Percentiles rank a stretch among this genome's conserved stretches.
These are phyloP conservation scores for Clarireedia homoeocarpa DNA, from an alignment of 2,329 filamentous ascomycete genomes.

Conservation along the genomic window DNA sequence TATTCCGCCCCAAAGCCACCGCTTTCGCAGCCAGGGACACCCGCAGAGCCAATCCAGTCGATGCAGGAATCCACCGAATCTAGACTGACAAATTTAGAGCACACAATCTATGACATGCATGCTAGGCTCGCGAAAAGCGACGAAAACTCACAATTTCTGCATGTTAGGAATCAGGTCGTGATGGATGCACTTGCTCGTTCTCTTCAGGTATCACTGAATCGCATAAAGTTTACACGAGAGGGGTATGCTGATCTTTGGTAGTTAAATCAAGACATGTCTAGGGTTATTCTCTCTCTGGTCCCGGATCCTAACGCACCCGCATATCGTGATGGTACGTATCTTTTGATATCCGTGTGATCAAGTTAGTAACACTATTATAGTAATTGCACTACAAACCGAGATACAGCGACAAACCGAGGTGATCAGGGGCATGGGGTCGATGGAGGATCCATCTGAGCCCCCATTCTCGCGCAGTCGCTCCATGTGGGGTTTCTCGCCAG, in stretches of 20 bases:
- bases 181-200: conserved; percentile 73
- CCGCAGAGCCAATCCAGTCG: conserved; percentile 67
- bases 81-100: conserved; percentile 68
- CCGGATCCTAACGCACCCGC: conserved; percentile 69
- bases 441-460: conserved; percentile 59
- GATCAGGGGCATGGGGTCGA: conserved; percentile 37
- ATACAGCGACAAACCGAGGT: conserved; percentile 54
- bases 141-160: conserved; percentile 72
- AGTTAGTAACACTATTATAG: conserved; percentile 30
- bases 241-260: conserved; percentile 37
- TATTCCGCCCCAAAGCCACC: conserved; percentile 71
- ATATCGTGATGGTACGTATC: conserved; percentile 68
- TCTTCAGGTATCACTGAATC: conserved; percentile 44
- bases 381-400: conserved; percentile 48
- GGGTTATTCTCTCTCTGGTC: conserved; percentile 64
- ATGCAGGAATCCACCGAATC: conserved; percentile 69
- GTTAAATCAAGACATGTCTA: conserved; percentile 79
- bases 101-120: conserved; percentile 74
- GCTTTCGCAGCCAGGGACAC: conserved; percentile 73
- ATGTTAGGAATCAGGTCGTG: conserved; percentile 71
- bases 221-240: background rate
- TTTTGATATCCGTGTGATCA: conserved; percentile 12
- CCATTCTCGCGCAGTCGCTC: conserved; percentile 55
- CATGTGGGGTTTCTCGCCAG: conserved; percentile 54
- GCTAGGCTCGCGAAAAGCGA: conserved; percentile 72